phyloP scores from a whole-genome alignment of 805 yeast species.

The Yarrowia sp. region DNA sequence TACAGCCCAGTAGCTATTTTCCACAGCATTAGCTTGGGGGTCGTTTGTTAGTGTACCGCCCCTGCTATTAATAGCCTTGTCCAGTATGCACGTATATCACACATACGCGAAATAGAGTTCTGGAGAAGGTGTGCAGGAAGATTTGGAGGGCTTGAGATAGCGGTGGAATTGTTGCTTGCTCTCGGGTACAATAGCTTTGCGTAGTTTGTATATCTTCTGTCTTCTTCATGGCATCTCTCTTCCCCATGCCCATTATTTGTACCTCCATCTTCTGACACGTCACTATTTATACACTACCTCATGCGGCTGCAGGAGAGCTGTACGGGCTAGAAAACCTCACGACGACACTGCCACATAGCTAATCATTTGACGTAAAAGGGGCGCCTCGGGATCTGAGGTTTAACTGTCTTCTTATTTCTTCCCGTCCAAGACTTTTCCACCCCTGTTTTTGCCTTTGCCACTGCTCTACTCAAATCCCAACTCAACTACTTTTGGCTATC shows the following conservation, averaged over 20 bases:
- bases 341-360: slow-evolving; percentile 19
- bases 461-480: not conserved
- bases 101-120: not conserved
- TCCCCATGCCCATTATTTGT: no score
- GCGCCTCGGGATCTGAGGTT: not conserved
- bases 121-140: not conserved
- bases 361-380: slow-evolving; percentile 2
- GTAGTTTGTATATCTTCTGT: no score
- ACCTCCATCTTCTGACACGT: not conserved
- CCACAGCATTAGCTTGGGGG: not conserved
- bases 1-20: not conserved
- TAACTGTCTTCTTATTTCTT: no score
- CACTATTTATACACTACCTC: slow-evolving; percentile 3
- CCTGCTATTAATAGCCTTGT: slow-evolving; percentile 17
- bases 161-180: no score
- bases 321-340: not conserved
- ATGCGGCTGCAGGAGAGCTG: slow-evolving; percentile 20
- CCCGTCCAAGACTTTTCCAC: not conserved
- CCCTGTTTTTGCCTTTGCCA: not conserved
- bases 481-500: not conserved
- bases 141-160: not conserved
- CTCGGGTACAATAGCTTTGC: not conserved
- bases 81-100: not conserved
- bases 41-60: not conserved
- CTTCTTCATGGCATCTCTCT: not conserved